Percentiles rank a stretch among this genome's conserved stretches.
Conservation (phyloP, 768 basidiomycete genomes). For the Phanerochaete carnosa region DNA sequence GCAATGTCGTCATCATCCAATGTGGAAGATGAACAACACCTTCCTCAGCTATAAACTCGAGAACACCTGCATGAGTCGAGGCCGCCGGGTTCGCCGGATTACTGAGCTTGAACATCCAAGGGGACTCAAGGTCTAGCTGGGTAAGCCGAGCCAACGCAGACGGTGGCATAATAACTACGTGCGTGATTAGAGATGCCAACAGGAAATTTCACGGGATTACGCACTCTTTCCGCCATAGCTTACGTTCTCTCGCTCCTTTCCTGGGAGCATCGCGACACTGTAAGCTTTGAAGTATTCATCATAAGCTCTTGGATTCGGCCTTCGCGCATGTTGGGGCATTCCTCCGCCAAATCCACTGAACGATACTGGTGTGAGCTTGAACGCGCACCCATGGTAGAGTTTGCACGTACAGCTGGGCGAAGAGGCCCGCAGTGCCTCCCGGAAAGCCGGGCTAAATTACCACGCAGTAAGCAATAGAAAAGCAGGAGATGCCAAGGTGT, state of each 20-base stretch:
- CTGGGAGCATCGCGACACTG: constrained; percentile 90
- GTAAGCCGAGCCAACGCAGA: constrained; percentile 90
- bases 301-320: constrained; percentile 69
- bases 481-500: not conserved
- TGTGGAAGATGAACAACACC: constrained; percentile 93
- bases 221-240: constrained; percentile 97
- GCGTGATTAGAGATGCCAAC: not conserved
- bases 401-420: constrained; percentile 64
- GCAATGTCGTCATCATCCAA: constrained; percentile 99
- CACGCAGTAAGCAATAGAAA: constrained; percentile 3
- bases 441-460: constrained; percentile 37
- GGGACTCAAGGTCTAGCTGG: constrained; percentile 80
- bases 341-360: constrained; percentile 49
- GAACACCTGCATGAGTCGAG: constrained; percentile 93
- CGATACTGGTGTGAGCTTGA: not conserved
- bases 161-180: constrained; percentile 92
- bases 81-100: constrained; percentile 84
- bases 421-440: constrained; percentile 56
- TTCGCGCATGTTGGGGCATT: constrained; percentile 42
- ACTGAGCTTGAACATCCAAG: constrained; percentile 96
- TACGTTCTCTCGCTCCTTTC: constrained; percentile 82
- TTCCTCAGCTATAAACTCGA: constrained; percentile 98
- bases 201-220: constrained; percentile 30
- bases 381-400: not conserved
- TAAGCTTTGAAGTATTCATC: constrained; percentile 95